phyloP scores from a whole-genome alignment of 345 rosid genomes.

The Salix purpurea region DNA sequence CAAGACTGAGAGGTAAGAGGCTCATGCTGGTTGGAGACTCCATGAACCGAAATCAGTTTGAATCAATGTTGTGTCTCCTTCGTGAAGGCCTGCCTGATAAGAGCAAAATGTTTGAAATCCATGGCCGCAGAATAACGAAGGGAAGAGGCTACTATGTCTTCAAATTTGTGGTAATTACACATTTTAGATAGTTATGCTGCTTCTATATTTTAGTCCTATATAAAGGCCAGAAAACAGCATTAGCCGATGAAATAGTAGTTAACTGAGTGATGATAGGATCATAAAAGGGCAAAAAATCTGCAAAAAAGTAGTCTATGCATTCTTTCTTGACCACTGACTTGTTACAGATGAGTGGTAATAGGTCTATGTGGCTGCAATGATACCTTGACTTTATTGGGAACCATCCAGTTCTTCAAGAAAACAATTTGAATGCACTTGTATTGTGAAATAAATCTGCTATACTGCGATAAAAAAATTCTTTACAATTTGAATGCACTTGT shows the following conservation, averaged over 20 bases:
- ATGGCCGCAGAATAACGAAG: constrained; percentile 75
- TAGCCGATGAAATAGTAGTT: neutral
- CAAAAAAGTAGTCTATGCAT: neutral
- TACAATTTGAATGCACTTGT: neutral
- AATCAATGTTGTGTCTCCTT: constrained; percentile 83
- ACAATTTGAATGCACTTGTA: neutral
- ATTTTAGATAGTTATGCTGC: constrained; percentile 11
- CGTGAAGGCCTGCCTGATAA: constrained; percentile 65
- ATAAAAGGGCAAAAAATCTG: neutral
- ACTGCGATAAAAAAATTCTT: neutral
- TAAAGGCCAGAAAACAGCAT: neutral
- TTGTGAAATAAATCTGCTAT: neutral
- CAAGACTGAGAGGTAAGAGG: constrained; percentile 71
- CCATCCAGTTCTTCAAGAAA: no score
- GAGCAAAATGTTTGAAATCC: constrained; percentile 67
- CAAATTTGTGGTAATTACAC: constrained; percentile 56
- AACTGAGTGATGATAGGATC: neutral
- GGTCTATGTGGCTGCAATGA: neutral
- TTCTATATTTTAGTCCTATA: constrained; percentile 2
- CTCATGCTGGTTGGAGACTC: constrained; percentile 93
- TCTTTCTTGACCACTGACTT: neutral
- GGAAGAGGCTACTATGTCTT: constrained; percentile 83
- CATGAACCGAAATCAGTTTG: constrained; percentile 89
- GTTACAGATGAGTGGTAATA: neutral
- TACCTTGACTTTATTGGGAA: neutral